phyloP scores from a whole-genome alignment of 768 basidiomycete species.

The Lanmaoa rubissima region DNA sequence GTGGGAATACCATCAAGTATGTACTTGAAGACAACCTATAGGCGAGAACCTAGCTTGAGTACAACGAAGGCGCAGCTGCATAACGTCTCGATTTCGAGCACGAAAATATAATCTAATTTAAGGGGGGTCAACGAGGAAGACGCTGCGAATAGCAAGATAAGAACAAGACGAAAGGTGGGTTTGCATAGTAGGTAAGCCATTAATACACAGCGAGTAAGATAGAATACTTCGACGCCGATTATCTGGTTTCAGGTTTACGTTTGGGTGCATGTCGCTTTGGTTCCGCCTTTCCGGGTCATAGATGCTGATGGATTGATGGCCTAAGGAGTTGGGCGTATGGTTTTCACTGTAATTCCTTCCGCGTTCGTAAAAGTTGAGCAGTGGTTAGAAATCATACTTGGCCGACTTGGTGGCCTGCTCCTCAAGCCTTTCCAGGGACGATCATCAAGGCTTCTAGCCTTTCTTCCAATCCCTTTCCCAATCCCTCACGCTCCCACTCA shows the following conservation, averaged over 20 bases:
- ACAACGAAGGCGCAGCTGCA: not conserved
- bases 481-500: constrained; percentile 85
- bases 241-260: constrained; percentile 14
- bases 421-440: constrained; percentile 26
- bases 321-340: not conserved
- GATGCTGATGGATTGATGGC: not conserved
- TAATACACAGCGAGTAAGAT: constrained; percentile 28
- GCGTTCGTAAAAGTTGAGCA: not conserved
- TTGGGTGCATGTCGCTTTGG: constrained; percentile 1
- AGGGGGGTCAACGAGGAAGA: not conserved
- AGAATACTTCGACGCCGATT: constrained; percentile 22
- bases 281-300: constrained; percentile 2
- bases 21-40: not conserved
- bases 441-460: constrained; percentile 61
- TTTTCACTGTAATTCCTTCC: constrained; percentile 3
- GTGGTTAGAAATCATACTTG: not conserved
- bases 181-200: constrained; percentile 26
- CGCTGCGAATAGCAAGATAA: not conserved
- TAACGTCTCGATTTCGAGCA: constrained; percentile 11
- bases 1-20: not conserved
- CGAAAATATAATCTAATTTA: not conserved
- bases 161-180: constrained; percentile 1
- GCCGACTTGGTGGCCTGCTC: not conserved
- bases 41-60: not conserved
- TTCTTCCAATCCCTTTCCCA: constrained; percentile 82